phyloP scores from a whole-genome alignment of 345 rosid genomes.

The Corchorus capsularis region DNA sequence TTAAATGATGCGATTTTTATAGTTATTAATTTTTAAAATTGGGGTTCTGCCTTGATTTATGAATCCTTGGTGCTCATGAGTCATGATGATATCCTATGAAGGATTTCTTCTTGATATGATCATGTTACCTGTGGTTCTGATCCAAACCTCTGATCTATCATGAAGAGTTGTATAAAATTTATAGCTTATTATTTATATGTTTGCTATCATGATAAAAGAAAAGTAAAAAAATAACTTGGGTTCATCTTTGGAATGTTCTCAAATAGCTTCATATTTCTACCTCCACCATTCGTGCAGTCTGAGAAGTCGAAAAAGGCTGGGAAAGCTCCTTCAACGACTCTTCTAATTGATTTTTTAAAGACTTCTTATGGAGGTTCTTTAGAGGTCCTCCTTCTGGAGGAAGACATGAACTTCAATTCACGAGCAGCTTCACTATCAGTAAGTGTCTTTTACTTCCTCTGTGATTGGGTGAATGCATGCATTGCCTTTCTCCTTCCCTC shows the following conservation, averaged over 20 bases:
- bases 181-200: background rate
- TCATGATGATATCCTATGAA: background rate
- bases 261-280: conserved; percentile 3
- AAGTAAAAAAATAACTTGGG: background rate
- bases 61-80: conserved; percentile 10
- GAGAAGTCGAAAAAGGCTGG: conserved; percentile 92
- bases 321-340: conserved; percentile 60
- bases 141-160: background rate
- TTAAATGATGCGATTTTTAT: background rate
- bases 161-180: background rate
- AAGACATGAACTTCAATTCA: conserved; percentile 83
- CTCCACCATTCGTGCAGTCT: conserved; percentile 49
- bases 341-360: conserved; percentile 61
- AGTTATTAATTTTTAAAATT: background rate
- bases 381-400: conserved; percentile 69
- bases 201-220: background rate
- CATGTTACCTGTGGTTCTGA: background rate
- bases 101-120: background rate
- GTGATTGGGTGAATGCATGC: background rate
- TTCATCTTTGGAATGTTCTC: background rate
- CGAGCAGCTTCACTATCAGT: conserved; percentile 82
- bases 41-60: background rate
- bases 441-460: conserved; percentile 31
- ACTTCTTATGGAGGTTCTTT: conserved; percentile 51
- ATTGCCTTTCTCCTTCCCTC: background rate